Percentiles rank a stretch among this genome's conserved stretches.
Conservation (phyloP, 768 basidiomycete genomes). For the Hypholoma fasciculare region DNA sequence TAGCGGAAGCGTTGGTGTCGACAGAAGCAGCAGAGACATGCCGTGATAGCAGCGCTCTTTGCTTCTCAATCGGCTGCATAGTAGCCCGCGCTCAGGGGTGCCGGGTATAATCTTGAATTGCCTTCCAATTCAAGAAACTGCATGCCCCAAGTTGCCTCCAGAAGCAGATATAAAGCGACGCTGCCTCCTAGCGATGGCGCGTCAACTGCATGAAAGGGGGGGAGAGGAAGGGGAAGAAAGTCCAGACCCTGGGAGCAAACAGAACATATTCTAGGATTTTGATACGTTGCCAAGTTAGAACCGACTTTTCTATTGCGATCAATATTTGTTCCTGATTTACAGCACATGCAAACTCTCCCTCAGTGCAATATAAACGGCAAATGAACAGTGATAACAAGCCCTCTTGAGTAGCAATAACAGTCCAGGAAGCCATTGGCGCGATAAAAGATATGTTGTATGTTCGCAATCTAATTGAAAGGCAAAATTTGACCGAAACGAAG, state of each 20-base stretch:
- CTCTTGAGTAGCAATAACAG: background rate
- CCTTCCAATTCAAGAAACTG: background rate
- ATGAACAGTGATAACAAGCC: too few species aligned
- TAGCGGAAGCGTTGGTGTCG: constrained; percentile 54
- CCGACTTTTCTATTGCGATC: background rate
- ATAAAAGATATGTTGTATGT: background rate
- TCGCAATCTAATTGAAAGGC: constrained; percentile 17
- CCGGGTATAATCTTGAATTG: background rate
- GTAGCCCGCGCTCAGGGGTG: constrained; percentile 2
- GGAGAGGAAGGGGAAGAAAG: background rate
- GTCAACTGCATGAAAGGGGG: background rate
- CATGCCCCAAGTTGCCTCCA: constrained; percentile 1
- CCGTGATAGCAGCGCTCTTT: constrained; percentile 11
- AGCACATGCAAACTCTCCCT: background rate
- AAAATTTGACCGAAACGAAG: constrained; percentile 7
- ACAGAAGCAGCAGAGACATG: constrained; percentile 42
- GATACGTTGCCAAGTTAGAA: background rate
- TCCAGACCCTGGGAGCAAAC: constrained; percentile 2
- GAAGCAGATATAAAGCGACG: background rate
- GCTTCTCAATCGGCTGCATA: constrained; percentile 8
- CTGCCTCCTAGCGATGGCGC: background rate
- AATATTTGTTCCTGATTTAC: constrained; percentile 14
- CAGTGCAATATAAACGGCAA: background rate
- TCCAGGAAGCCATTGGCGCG: background rate
- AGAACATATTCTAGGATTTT: background rate